A percentile compares a stretch with the other conserved stretches of the same genome.
Conservation (phyloP, 2,329 filamentous ascomycete genomes). For the Pestalotiopsis sp. region DNA sequence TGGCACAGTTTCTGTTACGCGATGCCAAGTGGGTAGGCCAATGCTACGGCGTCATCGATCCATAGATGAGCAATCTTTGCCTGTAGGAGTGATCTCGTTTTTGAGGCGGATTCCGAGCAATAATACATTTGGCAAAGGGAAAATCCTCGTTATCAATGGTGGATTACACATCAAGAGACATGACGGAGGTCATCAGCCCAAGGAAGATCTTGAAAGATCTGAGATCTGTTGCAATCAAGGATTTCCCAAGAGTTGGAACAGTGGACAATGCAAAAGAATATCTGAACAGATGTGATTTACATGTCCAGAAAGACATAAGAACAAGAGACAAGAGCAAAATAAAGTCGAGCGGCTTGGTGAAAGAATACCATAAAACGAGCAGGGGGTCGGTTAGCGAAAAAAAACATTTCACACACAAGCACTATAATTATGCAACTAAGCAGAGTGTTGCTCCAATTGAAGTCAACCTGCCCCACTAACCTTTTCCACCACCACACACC, state of each 20-base stretch:
- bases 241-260: too few species aligned
- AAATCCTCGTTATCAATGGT: background rate
- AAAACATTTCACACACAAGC: background rate
- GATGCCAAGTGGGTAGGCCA: constrained; percentile 9
- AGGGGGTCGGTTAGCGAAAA: background rate
- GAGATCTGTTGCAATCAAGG: too few species aligned
- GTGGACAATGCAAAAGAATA: too few species aligned
- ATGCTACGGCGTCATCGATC: background rate
- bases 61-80: background rate
- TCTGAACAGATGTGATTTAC: background rate
- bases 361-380: too few species aligned
- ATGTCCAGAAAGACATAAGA: background rate
- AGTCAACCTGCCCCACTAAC: background rate
- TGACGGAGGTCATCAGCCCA: background rate
- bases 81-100: background rate
- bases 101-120: background rate
- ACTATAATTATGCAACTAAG: background rate
- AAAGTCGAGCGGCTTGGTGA: background rate
- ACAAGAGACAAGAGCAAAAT: background rate
- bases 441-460: background rate
- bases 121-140: background rate
- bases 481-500: background rate
- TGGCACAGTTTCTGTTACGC: constrained; percentile 10
- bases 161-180: background rate
- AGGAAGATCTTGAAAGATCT: too few species aligned